These are phyloP conservation scores for Phialocephala sp. DNA, from an alignment of 2,329 filamentous ascomycete genomes.

Conservation along the genomic window DNA sequence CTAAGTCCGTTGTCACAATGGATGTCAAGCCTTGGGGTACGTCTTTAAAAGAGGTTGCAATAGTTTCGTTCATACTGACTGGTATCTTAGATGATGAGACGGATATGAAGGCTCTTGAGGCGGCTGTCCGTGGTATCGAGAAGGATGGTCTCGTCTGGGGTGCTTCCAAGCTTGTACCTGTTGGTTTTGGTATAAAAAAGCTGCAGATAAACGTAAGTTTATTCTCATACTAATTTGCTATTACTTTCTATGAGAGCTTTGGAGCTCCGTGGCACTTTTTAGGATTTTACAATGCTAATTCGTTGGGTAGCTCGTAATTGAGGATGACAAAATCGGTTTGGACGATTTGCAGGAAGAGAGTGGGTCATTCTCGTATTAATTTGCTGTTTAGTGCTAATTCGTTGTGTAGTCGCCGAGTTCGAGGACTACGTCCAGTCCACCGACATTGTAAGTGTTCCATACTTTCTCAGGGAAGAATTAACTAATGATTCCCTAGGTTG, in stretches of 20 bases:
- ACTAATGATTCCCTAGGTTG: conserved; percentile 51
- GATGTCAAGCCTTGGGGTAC: conserved; percentile 99
- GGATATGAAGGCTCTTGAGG: conserved; percentile 83
- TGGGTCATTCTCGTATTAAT: conserved; percentile 12
- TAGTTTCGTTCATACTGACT: conserved; percentile 30
- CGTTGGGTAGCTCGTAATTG: conserved; percentile 68
- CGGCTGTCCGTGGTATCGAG: conserved; percentile 79
- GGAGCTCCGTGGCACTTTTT: neutral
- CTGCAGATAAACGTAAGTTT: conserved; percentile 62
- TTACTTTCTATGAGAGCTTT: neutral
- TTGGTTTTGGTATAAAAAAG: conserved; percentile 99
- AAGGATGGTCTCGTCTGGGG: conserved; percentile 97
- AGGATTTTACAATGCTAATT: neutral
- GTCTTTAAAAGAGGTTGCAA: conserved; percentile 45
- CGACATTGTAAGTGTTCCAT: conserved; percentile 67
- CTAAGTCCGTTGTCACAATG: conserved; percentile 94
- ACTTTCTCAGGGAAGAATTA: conserved; percentile 12
- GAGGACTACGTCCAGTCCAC: conserved; percentile 97
- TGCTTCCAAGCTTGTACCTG: conserved; percentile 83
- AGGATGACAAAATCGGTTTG: conserved; percentile 93
- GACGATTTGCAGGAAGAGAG: conserved; percentile 89
- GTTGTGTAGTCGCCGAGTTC: conserved; percentile 58
- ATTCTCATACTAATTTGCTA: too few relatives aligned
- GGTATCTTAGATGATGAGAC: conserved; percentile 82
- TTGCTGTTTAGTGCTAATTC: too few relatives aligned